Evolutionary conservation across 176 grass and related monocot genomes (phyloP), one percentile per base, ranked within the genome.

Genomic region (Juncus inflexus): DNA sequence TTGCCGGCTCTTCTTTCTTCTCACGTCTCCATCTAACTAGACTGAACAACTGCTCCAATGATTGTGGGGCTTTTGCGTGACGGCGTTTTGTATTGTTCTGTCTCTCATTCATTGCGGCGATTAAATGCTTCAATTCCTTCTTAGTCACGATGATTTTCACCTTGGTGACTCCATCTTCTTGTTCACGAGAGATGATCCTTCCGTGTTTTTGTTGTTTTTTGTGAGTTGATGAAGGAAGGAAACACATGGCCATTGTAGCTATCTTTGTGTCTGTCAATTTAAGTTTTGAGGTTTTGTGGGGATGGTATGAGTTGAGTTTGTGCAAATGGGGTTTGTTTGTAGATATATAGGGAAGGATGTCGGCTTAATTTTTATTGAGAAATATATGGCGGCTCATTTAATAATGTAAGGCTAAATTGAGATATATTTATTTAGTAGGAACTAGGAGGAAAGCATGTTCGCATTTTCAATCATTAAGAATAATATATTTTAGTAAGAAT

Each of bases 91-190:
- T 49, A 74, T 42, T 41, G 7, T 37, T 75, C 40, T 63, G 15
- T 12, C 36, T 36, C 38, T 63, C 15, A 42, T 54, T 62, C 50
- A 76, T 71, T 1, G 73, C 57, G 5, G 79, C 65, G 12, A 82
- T 42, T 36, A 82, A 64, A 61, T 76, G 65, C 65, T 62, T 70
- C 50, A 82, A 52, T 55, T 82, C 73, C 53, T 58, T 63, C 79
- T 71, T 82, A 38, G 61, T 82, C 1, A 82, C 65, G 49, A 76
- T 72, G 3, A 82, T 70, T 72, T 65, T 76, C 16, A 82, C 60
- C 6, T 67, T 66, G 19, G 64, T 68, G 15, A 52, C 65, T 43
- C 79, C 79, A 45, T 64, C 35, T 55, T 82, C 73, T 50, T 82
- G 72, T 43, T 69, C 64, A 3, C 11, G 43, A n/a, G 47, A 43